Base-by-base conservation (phyloP, 352 stramenopile genomes). In the Phytophthora cryptogea region DNA sequence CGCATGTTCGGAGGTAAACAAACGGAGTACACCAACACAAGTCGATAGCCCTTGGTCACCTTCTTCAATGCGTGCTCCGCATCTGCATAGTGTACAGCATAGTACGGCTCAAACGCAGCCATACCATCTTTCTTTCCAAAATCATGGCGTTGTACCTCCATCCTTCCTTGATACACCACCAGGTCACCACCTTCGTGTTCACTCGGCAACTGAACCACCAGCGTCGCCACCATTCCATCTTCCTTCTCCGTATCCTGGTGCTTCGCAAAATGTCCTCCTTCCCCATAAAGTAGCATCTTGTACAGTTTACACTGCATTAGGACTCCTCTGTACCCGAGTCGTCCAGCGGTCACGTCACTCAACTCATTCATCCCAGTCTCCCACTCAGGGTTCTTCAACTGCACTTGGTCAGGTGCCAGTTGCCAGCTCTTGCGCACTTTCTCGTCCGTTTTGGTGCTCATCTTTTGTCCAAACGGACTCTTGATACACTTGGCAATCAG, bases 251-350 rank as follows among this genome's bases (percentile, higher is more conserved):
- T 82, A 45, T 82, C 71, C 39, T 71, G 60, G 45, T 84, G 71
- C 17, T 56, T 61, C 2, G 58, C 32, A 53, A 78, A 83, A 43
- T 79, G 74, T 46, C 66, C 67, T 28, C 59, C 68, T 37, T 66
- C 6, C n/a, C 67, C 75, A 23, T 85, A 86, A 16, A 86, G 47
- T 11, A 86, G 53, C 49, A 88, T n/a, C 65, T 88, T 85, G 67
- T 85, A 80, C 52, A 62, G 49, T 7, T 42, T 20, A 23, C 65
- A 67, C n/a, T 59, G 55, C 31, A 72, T 40, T 0, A 37, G 42
- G 10, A 59, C 13, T 6, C 20, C 59, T 8, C 59, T 51, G 20
- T 65, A 72, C 0, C 58, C 64, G 10, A 68, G 17, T 7, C 64
- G 47, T 4, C 40, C 27, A 1, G 41, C n/a, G n/a, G n/a, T n/a